Percentiles rank a stretch among this genome's conserved stretches.
These are phyloP conservation scores for Lentinula boryana DNA, from an alignment of 768 basidiomycete species.

Conservation along the genomic window DNA sequence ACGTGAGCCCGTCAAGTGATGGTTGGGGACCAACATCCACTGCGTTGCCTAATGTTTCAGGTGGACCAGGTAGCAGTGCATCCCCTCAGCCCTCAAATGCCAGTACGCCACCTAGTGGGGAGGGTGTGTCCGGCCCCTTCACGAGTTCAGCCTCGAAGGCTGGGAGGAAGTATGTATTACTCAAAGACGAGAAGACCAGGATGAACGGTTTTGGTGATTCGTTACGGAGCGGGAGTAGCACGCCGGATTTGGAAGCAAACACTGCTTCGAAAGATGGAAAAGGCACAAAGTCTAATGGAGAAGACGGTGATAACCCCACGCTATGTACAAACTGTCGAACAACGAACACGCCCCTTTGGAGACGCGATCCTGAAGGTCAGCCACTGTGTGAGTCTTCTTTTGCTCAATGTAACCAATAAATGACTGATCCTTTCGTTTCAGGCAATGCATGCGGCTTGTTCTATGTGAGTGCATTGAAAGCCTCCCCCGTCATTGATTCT, in stretches of 20 bases:
- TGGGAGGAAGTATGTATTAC: conserved; percentile 57
- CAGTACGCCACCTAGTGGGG: conserved; percentile 62
- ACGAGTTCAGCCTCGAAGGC: conserved; percentile 19
- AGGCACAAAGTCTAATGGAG: conserved; percentile 41
- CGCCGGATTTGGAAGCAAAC: conserved; percentile 50
- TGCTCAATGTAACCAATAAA: conserved; percentile 10
- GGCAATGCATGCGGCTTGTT: conserved; percentile 92
- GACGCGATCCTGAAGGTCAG: conserved; percentile 88
- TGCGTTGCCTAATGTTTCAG: background rate
- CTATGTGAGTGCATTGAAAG: conserved; percentile 54
- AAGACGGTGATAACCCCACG: conserved; percentile 69
- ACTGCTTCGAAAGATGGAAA: conserved; percentile 19
- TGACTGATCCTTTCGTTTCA: conserved; percentile 20
- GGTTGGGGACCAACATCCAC: conserved; percentile 45
- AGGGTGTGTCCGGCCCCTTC: conserved; percentile 30
- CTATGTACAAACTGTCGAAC: conserved; percentile 94
- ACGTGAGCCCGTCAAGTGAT: conserved; percentile 77
- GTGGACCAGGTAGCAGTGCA: conserved; percentile 57
- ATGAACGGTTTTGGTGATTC: conserved; percentile 36
- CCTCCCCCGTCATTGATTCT: conserved; percentile 2
- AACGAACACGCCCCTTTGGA: conserved; percentile 91
- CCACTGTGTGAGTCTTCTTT: conserved; percentile 64
- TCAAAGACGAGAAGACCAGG: conserved; percentile 47
- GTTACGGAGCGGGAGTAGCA: conserved; percentile 47
- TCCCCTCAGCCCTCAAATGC: conserved; percentile 77